phyloP scores from a whole-genome alignment of 768 basidiomycete species.

The Agrocybe praecox region DNA sequence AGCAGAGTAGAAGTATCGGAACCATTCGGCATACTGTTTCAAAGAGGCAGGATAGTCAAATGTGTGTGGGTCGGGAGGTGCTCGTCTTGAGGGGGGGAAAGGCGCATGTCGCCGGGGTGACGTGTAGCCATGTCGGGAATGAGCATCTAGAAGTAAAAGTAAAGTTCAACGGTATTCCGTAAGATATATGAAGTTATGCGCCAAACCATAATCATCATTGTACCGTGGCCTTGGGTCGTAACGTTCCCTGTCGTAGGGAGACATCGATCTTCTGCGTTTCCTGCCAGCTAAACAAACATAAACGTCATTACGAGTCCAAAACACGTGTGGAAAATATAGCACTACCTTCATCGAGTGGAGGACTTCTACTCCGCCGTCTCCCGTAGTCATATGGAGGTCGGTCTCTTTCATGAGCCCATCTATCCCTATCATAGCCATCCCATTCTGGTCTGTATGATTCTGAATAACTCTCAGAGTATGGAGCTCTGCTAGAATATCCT shows the following conservation, averaged over 20 bases:
- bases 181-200: slow-evolving; percentile 12
- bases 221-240: slow-evolving; percentile 85
- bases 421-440: slow-evolving; percentile 76
- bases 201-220: slow-evolving; percentile 81
- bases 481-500: slow-evolving; percentile 50
- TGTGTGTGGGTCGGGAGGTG: slow-evolving; percentile 78
- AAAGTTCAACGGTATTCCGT: slow-evolving; percentile 10
- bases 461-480: slow-evolving; percentile 61
- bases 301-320: slow-evolving; percentile 10
- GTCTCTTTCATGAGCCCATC: slow-evolving; percentile 70
- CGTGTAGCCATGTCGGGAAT: slow-evolving; percentile 70
- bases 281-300: slow-evolving; percentile 47
- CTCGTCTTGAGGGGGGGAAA: slow-evolving; percentile 55
- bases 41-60: slow-evolving; percentile 81
- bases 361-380: slow-evolving; percentile 79
- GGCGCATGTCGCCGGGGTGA: slow-evolving; percentile 61
- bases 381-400: slow-evolving; percentile 67
- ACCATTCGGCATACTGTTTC: slow-evolving; percentile 90
- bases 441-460: slow-evolving; percentile 67
- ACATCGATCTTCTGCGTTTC: slow-evolving; percentile 80
- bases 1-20: slow-evolving; percentile 73
- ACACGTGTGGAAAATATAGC: slow-evolving; percentile 14
- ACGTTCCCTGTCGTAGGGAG: slow-evolving; percentile 82
- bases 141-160: slow-evolving; percentile 48
- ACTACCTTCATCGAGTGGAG: slow-evolving; percentile 71